A percentile compares a stretch with the other conserved stretches of the same genome.
Conservation (phyloP, 2,329 filamentous ascomycete species). For the Emmonsiellopsis sp. region DNA sequence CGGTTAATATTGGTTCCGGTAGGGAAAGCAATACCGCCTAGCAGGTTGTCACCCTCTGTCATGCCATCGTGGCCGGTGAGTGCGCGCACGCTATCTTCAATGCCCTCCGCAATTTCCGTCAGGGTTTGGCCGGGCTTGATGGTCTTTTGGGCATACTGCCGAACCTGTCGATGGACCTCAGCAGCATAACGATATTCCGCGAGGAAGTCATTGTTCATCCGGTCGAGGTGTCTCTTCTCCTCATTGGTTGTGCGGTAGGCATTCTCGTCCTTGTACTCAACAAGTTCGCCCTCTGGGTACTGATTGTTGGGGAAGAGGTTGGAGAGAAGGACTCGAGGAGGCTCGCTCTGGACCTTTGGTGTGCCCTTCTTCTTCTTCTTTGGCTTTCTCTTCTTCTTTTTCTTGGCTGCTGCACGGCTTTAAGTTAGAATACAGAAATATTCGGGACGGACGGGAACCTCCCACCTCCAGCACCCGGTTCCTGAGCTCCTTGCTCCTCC, state of each 20-base stretch:
- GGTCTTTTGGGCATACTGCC: constrained; percentile 69
- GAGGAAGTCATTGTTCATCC: constrained; percentile 69
- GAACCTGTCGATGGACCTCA: constrained; percentile 82
- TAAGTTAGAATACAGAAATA: constrained; percentile 2
- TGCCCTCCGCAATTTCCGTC: constrained; percentile 76
- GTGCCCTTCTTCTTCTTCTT: constrained; percentile 56
- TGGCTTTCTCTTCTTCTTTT: constrained; percentile 77
- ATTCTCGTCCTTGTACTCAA: constrained; percentile 70
- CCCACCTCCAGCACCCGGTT: constrained; percentile 30
- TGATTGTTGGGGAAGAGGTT: constrained; percentile 62
- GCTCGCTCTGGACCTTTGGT: constrained; percentile 63
- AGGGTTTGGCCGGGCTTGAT: constrained; percentile 74
- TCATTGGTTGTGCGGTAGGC: constrained; percentile 69
- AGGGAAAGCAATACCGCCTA: constrained; percentile 78
- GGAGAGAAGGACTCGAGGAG: constrained; percentile 64
- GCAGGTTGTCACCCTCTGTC: constrained; percentile 66
- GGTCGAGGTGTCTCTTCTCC: constrained; percentile 74
- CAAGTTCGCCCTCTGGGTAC: constrained; percentile 70
- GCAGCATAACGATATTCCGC: constrained; percentile 73
- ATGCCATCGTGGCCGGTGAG: constrained; percentile 68
- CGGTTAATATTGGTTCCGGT: constrained; percentile 77
- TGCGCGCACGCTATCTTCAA: constrained; percentile 71
- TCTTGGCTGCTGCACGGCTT: constrained; percentile 42
- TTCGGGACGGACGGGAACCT: constrained; percentile 3
- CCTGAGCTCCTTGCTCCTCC: constrained; percentile 33